phyloP scores from a whole-genome alignment of 305 asterid genomes.

The Nicotiana rustica region DNA sequence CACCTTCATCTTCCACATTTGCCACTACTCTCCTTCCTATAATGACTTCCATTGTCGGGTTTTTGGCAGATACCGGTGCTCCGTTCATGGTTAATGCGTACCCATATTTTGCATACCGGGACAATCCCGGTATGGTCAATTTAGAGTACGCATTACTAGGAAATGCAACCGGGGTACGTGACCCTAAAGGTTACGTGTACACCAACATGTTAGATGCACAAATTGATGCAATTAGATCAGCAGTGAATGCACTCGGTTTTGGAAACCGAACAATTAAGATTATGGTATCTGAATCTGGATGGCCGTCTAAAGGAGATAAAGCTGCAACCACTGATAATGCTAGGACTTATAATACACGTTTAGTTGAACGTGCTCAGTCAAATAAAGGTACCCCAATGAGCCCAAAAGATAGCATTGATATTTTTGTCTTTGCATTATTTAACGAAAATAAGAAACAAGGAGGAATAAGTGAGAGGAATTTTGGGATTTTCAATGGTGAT shows the following conservation, averaged over 20 bases:
- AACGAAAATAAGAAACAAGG: conserved; percentile 66
- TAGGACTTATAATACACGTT: conserved; percentile 49
- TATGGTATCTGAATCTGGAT: conserved; percentile 64
- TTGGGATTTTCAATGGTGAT: conserved; percentile 53
- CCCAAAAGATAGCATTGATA: conserved; percentile 50
- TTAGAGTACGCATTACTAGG: conserved; percentile 65
- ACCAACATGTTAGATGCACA: conserved; percentile 67
- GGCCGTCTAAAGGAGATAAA: conserved; percentile 64
- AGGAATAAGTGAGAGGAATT: conserved; percentile 56
- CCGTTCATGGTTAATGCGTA: conserved; percentile 72
- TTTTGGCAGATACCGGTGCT: conserved; percentile 55
- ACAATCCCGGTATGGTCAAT: conserved; percentile 50
- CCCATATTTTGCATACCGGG: conserved; percentile 68
- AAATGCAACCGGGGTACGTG: conserved; percentile 50
- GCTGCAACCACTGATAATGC: conserved; percentile 59
- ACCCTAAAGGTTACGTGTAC: conserved; percentile 61
- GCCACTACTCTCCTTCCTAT: conserved; percentile 66
- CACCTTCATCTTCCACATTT: conserved; percentile 65
- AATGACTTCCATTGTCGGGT: conserved; percentile 59
- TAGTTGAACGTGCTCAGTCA: conserved; percentile 51
- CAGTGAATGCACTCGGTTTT: conserved; percentile 56
- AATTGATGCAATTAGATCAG: conserved; percentile 65
- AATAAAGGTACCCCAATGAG: conserved; percentile 60
- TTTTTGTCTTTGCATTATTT: conserved; percentile 56
- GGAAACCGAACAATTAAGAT: conserved; percentile 52